Percentiles rank a stretch among this genome's conserved stretches.
These are phyloP conservation scores for Curvularia sp. DNA, from an alignment of 2,329 filamentous ascomycete species.

Conservation along the genomic window DNA sequence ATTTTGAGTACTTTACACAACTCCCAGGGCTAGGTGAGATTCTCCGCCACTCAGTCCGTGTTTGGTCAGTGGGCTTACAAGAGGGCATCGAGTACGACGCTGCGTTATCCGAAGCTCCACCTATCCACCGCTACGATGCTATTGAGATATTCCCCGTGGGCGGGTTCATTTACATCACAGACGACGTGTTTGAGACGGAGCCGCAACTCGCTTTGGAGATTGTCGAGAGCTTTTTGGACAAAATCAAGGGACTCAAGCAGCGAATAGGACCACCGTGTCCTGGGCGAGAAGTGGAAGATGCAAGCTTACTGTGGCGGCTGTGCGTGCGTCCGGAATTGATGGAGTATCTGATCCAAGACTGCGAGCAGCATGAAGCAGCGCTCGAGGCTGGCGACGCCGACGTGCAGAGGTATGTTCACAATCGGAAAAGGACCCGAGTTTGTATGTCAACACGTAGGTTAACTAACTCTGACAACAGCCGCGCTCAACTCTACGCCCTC, in stretches of 20 bases:
- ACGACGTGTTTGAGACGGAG: slow-evolving; percentile 52
- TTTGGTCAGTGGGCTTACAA: slow-evolving; percentile 48
- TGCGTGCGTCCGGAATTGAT: slow-evolving; percentile 43
- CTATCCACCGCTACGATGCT: slow-evolving; percentile 31
- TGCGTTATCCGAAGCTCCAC: slow-evolving; percentile 21
- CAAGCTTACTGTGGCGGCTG: slow-evolving; percentile 41
- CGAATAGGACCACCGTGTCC: slow-evolving; percentile 22
- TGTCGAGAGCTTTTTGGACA: slow-evolving; percentile 45
- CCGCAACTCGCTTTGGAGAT: slow-evolving; percentile 49
- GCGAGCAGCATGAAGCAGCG: slow-evolving; percentile 26
- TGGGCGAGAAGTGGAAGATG: slow-evolving; percentile 30
- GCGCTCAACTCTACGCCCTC: slow-evolving; percentile 35
- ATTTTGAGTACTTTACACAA: slow-evolving; percentile 40
- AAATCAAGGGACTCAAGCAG: slow-evolving; percentile 32
- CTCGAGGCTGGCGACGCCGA: slow-evolving; percentile 29
- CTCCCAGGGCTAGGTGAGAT: slow-evolving; percentile 45
- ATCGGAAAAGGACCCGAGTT: background rate
- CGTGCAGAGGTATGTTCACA: slow-evolving; percentile 23
- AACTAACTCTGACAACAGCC: slow-evolving; percentile 12
- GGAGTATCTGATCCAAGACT: slow-evolving; percentile 32
- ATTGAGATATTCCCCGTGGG: slow-evolving; percentile 50
- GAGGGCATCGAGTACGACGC: slow-evolving; percentile 23
- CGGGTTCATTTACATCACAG: slow-evolving; percentile 52
- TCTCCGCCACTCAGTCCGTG: slow-evolving; percentile 34
- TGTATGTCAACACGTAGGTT: too few species aligned